These are phyloP conservation scores for Candida silvicultrix DNA, from an alignment of 805 yeast genomes.

Conservation along the genomic window DNA sequence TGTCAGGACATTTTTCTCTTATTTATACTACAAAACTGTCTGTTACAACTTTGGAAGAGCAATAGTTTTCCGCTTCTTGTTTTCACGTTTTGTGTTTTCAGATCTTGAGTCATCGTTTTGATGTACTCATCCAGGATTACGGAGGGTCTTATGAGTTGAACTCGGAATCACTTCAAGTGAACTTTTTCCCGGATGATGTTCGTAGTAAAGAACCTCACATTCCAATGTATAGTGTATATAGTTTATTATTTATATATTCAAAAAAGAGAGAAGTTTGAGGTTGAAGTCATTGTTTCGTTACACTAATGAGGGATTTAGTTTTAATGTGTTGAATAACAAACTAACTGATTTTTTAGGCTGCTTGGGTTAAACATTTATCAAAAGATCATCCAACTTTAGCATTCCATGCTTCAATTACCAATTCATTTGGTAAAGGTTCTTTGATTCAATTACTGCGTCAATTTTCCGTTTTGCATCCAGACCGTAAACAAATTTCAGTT, in stretches of 20 bases:
- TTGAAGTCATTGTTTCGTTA: neutral
- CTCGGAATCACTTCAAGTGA: conserved; percentile 25
- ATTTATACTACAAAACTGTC: conserved; percentile 52
- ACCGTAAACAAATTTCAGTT: conserved; percentile 92
- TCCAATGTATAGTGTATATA: conserved; percentile 10
- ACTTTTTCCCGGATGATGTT: conserved; percentile 33
- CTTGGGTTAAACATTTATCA: conserved; percentile 95
- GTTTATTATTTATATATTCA: neutral
- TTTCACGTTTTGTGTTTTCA: conserved; percentile 41
- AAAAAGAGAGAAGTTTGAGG: neutral
- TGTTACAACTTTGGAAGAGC: conserved; percentile 98
- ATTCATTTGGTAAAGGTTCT: conserved; percentile 97
- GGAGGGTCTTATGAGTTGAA: conserved; percentile 74
- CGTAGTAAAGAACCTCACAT: conserved; percentile 92
- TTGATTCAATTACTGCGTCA: conserved; percentile 90
- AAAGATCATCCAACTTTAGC: conserved; percentile 92
- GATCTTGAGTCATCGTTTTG: conserved; percentile 27
- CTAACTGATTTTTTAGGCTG: conserved; percentile 60
- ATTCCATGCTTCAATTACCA: conserved; percentile 95
- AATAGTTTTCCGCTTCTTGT: conserved; percentile 51
- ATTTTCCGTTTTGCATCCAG: conserved; percentile 83
- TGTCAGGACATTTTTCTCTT: conserved; percentile 60
- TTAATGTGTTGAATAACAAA: neutral
- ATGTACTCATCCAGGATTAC: conserved; percentile 17
- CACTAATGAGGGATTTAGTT: neutral